Percentiles rank a stretch among this genome's conserved stretches.
Evolutionary conservation across 1,139 yeast species (phyloP).

Genomic region (Suhomyces atakaporum): DNA sequence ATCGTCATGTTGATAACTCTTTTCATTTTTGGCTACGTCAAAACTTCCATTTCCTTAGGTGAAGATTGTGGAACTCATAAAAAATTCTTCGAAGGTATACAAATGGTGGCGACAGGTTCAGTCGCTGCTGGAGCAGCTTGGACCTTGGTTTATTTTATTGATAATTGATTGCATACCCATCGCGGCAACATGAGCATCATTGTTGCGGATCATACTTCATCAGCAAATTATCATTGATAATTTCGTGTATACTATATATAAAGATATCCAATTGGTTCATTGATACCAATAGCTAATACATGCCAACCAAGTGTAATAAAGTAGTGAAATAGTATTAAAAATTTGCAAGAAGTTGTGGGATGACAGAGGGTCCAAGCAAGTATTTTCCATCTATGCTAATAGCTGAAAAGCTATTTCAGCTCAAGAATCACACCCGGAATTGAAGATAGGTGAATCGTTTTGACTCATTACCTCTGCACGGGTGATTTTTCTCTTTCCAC

Average conservation of each 20-base stretch:
- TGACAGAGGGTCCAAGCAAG: no score
- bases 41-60: conserved; percentile 84
- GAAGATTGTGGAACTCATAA: conserved; percentile 63
- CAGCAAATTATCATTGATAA: conserved; percentile 1
- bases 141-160: conserved; percentile 82
- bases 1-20: conserved; percentile 82
- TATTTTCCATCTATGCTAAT: no score
- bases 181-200: conserved; percentile 6
- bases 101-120: conserved; percentile 92
- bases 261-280: no score
- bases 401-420: no score
- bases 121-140: conserved; percentile 97
- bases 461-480: no score
- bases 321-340: no score
- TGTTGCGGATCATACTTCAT: conserved; percentile 4
- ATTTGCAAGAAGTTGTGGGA: no score
- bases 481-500: no score
- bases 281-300: no score
- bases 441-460: no score
- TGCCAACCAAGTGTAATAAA: no score
- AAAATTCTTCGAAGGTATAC: conserved; percentile 76
- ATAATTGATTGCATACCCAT: conserved; percentile 22
- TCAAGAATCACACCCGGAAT: no score
- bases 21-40: conserved; percentile 82
- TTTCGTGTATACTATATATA: conserved; percentile 6